Percentiles rank a stretch among this genome's conserved stretches.
Conservation (phyloP, 179 eudicot species). For the Amaranthus tricolor region DNA sequence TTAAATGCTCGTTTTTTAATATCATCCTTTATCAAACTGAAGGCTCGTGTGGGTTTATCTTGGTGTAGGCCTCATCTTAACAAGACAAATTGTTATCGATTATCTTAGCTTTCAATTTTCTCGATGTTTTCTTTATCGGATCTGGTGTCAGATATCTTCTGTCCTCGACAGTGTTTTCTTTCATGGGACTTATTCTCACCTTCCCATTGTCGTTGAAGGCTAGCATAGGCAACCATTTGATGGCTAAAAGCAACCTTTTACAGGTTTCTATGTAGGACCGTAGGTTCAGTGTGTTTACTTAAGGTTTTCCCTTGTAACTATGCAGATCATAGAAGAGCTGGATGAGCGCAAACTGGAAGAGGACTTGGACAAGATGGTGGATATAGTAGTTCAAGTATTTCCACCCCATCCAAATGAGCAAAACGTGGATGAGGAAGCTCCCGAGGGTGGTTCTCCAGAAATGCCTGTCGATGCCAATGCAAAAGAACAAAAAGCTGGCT, state of each 20-base stretch:
- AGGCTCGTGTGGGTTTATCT: too few species aligned
- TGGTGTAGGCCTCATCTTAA: too few species aligned
- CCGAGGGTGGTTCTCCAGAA: conserved; percentile 18
- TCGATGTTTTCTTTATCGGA: too few species aligned
- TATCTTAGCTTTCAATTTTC: too few species aligned
- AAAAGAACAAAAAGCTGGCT: conserved; percentile 28
- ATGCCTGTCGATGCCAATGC: conserved; percentile 11
- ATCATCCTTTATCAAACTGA: background rate
- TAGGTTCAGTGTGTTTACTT: background rate
- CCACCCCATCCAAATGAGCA: conserved; percentile 37
- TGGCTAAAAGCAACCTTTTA: too few species aligned
- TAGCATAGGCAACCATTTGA: too few species aligned
- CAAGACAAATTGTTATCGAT: too few species aligned
- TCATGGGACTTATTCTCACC: too few species aligned
- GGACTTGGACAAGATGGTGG: conserved; percentile 33
- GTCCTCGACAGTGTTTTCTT: too few species aligned
- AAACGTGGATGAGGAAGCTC: conserved; percentile 22
- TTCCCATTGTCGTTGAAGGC: too few species aligned
- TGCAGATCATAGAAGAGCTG: conserved; percentile 41
- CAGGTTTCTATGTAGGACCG: too few species aligned
- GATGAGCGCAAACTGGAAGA: conserved; percentile 35
- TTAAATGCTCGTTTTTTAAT: background rate
- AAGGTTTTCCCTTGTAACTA: background rate
- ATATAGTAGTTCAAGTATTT: conserved; percentile 37
- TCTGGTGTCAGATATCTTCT: too few species aligned